Evolutionary conservation across 768 basidiomycete genomes (phyloP), one percentile per base, ranked within the genome.

Genomic region (Imleria badia): DNA sequence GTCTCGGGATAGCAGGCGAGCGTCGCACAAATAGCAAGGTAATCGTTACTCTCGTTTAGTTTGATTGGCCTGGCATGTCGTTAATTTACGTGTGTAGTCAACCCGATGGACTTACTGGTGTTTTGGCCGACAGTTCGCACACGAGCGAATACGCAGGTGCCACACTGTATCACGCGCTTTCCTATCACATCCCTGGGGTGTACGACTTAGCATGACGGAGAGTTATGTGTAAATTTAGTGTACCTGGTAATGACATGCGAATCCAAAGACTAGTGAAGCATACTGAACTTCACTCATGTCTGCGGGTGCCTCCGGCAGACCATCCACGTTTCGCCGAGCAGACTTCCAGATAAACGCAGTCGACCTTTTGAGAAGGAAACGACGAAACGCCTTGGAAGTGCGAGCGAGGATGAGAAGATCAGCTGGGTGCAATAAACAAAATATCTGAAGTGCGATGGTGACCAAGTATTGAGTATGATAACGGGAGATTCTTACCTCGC

Each of bases 271-370:
- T 26, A 85, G 73, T 52, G 77, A 75, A 5, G 77, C 77, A 63
- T 75, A 84, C 47, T 75, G 74, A n/a, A 78, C 71, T 58, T 83
- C 81, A 29, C 57, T 71, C 71, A 83, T 70, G 42, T 72, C 76
- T n/a, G 66, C 48, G 13, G 79, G 82, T 36, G 72, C 75, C 23
- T 74, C 71, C 5, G 81, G 83, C 26, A 83, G 63, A 17, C 63
- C 72, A 19, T 55, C 60, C 31, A 81, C 58, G 49, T 73, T 73
- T 41, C 56, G 46, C 20, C 75, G 71, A 33, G 76, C 72, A 23
- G 68, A 55, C 29, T 55, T 63, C 72, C 73, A 61, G 62, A 73
- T 48, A 55, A 71, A 59, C 65, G 61, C 51, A 60, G 69, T 14
- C 52, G 73, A 38, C 52, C 49, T 49, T 13, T 51, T 60, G 56